phyloP scores from a whole-genome alignment of 306 rosid species.

The Trifolium dubium region DNA sequence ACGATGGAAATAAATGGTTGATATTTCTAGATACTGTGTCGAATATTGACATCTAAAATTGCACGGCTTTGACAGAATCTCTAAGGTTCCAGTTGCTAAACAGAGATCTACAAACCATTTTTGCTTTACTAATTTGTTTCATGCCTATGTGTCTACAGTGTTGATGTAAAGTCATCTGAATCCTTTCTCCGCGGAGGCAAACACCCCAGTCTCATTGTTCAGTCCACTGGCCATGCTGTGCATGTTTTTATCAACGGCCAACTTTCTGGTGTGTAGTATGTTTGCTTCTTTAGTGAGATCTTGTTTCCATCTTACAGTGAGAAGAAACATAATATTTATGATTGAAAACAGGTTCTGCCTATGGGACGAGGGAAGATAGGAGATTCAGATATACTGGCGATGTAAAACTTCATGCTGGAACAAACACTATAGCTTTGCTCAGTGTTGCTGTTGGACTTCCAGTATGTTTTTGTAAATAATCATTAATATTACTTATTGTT shows the following conservation, averaged over 20 bases:
- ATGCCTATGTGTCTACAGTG: constrained; percentile 57
- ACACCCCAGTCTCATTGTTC: constrained; percentile 83
- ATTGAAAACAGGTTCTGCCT: constrained; percentile 77
- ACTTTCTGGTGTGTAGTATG: constrained; percentile 70
- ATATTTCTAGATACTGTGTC: not conserved
- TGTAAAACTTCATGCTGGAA: constrained; percentile 80
- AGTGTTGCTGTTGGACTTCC: constrained; percentile 98
- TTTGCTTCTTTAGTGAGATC: constrained; percentile 36
- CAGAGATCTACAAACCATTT: constrained; percentile 6
- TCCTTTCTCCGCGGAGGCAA: constrained; percentile 86
- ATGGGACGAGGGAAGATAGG: constrained; percentile 84
- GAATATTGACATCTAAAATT: not conserved
- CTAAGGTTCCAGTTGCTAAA: constrained; percentile 24
- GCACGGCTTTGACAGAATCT: not conserved
- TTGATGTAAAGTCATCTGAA: constrained; percentile 77
- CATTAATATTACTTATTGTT: constrained; percentile 12
- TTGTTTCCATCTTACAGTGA: constrained; percentile 28
- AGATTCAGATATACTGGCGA: constrained; percentile 81
- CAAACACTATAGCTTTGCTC: constrained; percentile 82
- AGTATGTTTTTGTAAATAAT: constrained; percentile 53
- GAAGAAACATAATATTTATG: constrained; percentile 31
- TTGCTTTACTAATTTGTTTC: constrained; percentile 37
- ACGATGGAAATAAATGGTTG: not conserved
- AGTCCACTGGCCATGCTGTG: constrained; percentile 94
- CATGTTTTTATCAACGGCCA: constrained; percentile 87